Conservation (phyloP, 169 alveolate species). For the Plasmodium fragile region DNA sequence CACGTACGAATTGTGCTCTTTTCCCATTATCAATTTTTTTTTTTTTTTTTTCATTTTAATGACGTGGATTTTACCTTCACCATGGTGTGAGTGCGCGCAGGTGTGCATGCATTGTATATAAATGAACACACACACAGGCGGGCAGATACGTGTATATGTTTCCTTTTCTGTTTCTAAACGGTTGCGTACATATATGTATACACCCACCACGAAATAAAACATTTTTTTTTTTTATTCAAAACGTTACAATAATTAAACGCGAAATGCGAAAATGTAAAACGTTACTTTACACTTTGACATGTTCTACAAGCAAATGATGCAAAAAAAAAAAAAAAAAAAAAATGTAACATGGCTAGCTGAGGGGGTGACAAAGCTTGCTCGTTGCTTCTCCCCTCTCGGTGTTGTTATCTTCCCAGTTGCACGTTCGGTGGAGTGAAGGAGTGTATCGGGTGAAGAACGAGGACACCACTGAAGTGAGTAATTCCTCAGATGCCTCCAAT, state of each 20-base stretch:
- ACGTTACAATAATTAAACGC: neutral
- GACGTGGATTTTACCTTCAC: neutral
- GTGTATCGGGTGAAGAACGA: neutral
- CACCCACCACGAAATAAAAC: neutral
- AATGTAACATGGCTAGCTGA: neutral
- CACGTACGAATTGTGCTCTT: neutral
- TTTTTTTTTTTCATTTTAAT: neutral
- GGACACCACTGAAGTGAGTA: too few species aligned
- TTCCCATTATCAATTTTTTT: slow-evolving; percentile 2
- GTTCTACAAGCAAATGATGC: neutral
- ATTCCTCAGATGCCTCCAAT: too few species aligned
- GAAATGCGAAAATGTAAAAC: neutral
- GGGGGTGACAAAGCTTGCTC: neutral
- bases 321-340: too few species aligned
- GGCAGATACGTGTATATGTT: neutral
- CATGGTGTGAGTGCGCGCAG: neutral
- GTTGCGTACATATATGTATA: neutral
- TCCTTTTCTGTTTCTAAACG: neutral
- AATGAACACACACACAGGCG: neutral
- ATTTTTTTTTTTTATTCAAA: neutral
- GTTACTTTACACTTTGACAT: neutral
- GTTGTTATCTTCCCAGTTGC: neutral
- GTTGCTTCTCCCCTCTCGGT: neutral
- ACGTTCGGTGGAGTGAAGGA: neutral
- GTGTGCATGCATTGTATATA: neutral